Percentiles rank a stretch among this genome's conserved stretches.
Conservation (phyloP, 495 filamentous ascomycete species). For the Penicillium odoratum region DNA sequence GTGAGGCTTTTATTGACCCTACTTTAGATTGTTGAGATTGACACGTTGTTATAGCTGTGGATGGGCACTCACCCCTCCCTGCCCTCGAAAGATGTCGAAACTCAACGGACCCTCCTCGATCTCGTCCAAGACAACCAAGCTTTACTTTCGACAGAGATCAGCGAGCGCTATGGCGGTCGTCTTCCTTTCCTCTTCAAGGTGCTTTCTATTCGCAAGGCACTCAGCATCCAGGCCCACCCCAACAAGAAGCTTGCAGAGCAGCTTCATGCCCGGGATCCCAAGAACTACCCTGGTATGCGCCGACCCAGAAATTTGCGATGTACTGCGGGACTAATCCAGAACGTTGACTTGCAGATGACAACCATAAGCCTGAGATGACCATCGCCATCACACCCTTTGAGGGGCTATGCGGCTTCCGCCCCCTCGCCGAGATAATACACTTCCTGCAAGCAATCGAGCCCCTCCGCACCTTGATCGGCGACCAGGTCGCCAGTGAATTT, state of each 20-base stretch:
- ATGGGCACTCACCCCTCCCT: constrained; percentile 98
- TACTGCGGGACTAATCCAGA: background rate
- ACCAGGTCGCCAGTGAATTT: constrained; percentile 64
- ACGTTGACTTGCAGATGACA: constrained; percentile 65
- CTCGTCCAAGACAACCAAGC: constrained; percentile 85
- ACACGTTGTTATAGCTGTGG: constrained; percentile 66
- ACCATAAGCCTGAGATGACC: constrained; percentile 99
- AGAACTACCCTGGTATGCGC: constrained; percentile 79
- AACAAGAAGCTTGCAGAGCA: constrained; percentile 96
- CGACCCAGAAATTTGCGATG: background rate
- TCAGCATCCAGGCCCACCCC: constrained; percentile 96
- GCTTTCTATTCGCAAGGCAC: constrained; percentile 86
- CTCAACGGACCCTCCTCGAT: constrained; percentile 84
- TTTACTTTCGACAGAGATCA: constrained; percentile 71
- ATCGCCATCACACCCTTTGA: constrained; percentile 96
- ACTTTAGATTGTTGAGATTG: background rate
- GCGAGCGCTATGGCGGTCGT: constrained; percentile 70
- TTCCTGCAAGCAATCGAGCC: constrained; percentile 75
- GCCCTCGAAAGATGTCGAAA: constrained; percentile 83
- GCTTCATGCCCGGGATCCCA: constrained; percentile 79
- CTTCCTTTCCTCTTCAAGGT: constrained; percentile 98
- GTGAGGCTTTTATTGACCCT: constrained; percentile 7
- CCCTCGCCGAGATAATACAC: constrained; percentile 79
- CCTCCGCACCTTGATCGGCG: constrained; percentile 75
- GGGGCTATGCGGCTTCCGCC: constrained; percentile 92